These are phyloP conservation scores for Pterulicium gracile DNA, from an alignment of 1,284 basidiomycete genomes.

Conservation along the genomic window DNA sequence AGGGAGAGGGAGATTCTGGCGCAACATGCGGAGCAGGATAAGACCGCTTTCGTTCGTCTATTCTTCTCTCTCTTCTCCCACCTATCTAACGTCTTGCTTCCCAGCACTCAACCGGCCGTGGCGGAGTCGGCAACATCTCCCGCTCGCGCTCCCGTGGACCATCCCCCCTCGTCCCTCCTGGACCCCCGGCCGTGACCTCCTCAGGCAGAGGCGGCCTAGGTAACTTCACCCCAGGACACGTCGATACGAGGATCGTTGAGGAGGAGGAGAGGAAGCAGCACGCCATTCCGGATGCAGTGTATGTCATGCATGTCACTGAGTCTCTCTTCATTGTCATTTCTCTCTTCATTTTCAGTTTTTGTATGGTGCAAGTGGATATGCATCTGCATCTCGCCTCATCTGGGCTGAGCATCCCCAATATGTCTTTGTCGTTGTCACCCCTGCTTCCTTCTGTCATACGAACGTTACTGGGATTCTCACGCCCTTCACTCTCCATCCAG, in stretches of 20 bases:
- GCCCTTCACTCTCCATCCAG: too few species aligned
- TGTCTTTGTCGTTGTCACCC: too few species aligned
- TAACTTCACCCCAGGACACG: slow-evolving; percentile 32
- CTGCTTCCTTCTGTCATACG: too few species aligned
- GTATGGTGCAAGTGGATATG: neutral
- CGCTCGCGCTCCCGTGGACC: slow-evolving; percentile 2
- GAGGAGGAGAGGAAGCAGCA: slow-evolving; percentile 32
- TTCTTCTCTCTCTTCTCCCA: slow-evolving; percentile 15
- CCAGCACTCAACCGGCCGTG: neutral
- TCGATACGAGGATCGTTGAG: slow-evolving; percentile 22
- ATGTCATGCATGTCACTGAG: slow-evolving; percentile 14
- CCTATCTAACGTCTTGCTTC: slow-evolving; percentile 27
- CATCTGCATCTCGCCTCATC: neutral
- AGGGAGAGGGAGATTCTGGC: neutral
- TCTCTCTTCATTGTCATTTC: neutral
- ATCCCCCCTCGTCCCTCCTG: slow-evolving; percentile 2
- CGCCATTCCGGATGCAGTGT: slow-evolving; percentile 28
- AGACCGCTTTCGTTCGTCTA: neutral
- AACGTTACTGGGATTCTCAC: too few species aligned
- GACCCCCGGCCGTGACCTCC: slow-evolving; percentile 30
- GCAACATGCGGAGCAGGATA: neutral
- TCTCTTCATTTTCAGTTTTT: neutral
- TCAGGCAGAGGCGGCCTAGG: slow-evolving; percentile 51
- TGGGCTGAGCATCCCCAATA: too few species aligned
- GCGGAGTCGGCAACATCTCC: neutral